Evolutionary conservation across 2,329 filamentous ascomycete genomes (phyloP), one percentile per base, ranked within the genome.

Genomic region (Colletotrichum salicis): DNA sequence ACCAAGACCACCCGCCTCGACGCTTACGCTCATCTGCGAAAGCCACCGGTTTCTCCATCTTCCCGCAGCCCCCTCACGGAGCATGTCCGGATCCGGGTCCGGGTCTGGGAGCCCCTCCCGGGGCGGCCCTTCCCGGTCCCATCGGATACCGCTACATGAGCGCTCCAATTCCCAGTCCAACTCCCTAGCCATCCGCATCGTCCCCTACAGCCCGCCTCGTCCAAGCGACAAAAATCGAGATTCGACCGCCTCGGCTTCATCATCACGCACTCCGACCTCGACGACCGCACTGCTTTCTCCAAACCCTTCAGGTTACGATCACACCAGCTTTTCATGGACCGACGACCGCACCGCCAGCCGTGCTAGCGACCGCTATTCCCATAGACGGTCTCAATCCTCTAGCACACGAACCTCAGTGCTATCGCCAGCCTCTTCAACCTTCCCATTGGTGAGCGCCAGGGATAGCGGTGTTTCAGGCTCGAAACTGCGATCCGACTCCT

Each of bases 141-240:
- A 75, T 75, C 78, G 74, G 68, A 74, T 75, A 74, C 82, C 83
- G 51, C 78, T 83, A 66, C 80, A 82, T 73, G 81, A 84, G 76
- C 81, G 81, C 66, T 80, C 81, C 48, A 80, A 79, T 35, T 84
- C 84, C 72, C 82, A 84, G 75, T 82, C 80, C 75, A 85, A 82
- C 75, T 78, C 77, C 52, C 78, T 81, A 54, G 81, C 82, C 71
- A 87, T 87, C 75, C 85, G 86, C 61, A 75, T 87, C 67, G 86
- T 87, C 61, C 85, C 85, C 24, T 86, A 87, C 74, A 84, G 85
- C 27, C 85, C 85, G 56, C 84, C 85, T 8, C 81, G 82, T 60
- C 78, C 80, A 57, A 80, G 54, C 45, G 54, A 64, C 59, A 72
- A 72, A 19, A 70, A 56, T 45, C 70, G 70, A 31, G 70, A 72